Evolutionary conservation across 1,139 yeast genomes (phyloP).

Genomic region (Debaryomycetaceae sp.): DNA sequence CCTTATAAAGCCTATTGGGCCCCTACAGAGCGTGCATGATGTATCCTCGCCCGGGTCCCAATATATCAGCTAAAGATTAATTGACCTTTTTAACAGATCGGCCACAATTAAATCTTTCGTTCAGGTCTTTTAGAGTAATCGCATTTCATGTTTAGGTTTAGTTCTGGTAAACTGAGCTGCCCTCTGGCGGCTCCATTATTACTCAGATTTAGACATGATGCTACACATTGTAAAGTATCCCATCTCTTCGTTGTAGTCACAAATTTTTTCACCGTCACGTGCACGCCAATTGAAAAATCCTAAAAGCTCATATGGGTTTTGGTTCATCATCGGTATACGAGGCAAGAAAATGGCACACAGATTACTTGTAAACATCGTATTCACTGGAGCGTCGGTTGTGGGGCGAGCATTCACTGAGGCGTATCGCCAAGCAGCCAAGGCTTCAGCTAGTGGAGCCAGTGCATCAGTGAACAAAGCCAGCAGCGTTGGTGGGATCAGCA

Average conservation of each 20-base stretch:
- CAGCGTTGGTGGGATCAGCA: constrained; percentile 69
- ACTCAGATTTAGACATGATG: constrained; percentile 45
- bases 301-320: not conserved
- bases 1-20: constrained; percentile 23
- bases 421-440: constrained; percentile 91
- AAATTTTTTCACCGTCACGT: not conserved
- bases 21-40: constrained; percentile 2
- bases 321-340: not conserved
- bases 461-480: constrained; percentile 48
- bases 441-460: constrained; percentile 57
- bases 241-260: not conserved
- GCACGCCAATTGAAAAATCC: not conserved
- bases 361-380: constrained; percentile 79
- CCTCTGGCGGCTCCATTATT: constrained; percentile 17
- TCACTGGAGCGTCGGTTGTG: constrained; percentile 94
- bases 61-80: constrained; percentile 53
- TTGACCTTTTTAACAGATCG: constrained; percentile 59
- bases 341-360: constrained; percentile 69
- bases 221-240: constrained; percentile 30
- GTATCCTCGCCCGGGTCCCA: constrained; percentile 2
- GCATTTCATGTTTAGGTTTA: constrained; percentile 28
- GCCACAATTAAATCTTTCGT: constrained; percentile 71
- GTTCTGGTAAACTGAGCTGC: constrained; percentile 23
- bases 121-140: constrained; percentile 67
- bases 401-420: constrained; percentile 98